phyloP scores from a whole-genome alignment of 2,329 filamentous ascomycete genomes.

The Claviceps fusiformis region DNA sequence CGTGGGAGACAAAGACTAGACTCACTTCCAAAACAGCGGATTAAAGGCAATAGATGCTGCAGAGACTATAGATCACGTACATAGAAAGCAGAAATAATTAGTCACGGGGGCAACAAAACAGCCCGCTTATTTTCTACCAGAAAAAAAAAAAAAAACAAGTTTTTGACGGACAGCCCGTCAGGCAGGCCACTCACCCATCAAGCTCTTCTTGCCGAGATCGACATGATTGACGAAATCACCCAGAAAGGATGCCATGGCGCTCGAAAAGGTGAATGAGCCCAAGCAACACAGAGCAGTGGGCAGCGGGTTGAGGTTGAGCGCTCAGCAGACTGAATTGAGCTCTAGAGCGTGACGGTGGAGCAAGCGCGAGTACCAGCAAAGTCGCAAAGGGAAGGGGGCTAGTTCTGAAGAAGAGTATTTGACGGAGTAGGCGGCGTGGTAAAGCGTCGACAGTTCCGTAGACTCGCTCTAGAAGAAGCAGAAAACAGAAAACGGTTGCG shows the following conservation, averaged over 20 bases:
- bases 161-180: neutral
- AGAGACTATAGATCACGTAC: constrained; percentile 44
- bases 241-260: constrained; percentile 25
- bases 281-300: neutral
- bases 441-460: too few species aligned
- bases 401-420: too few species aligned
- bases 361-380: too few species aligned
- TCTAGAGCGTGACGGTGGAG: too few species aligned
- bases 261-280: neutral
- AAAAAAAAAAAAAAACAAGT: too few species aligned
- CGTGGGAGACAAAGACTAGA: constrained; percentile 12
- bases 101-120: neutral
- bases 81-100: constrained; percentile 4
- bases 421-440: too few species aligned
- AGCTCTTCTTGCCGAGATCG: constrained; percentile 52
- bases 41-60: constrained; percentile 81
- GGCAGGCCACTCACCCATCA: constrained; percentile 35
- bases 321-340: neutral
- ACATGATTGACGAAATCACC: constrained; percentile 46
- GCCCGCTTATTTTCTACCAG: too few species aligned
- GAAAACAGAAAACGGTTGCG: too few species aligned
- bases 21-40: constrained; percentile 99
- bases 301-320: neutral
- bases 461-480: too few species aligned
- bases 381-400: too few species aligned